Conservation (phyloP, 345 rosid genomes). For the Sonneratia alba region DNA sequence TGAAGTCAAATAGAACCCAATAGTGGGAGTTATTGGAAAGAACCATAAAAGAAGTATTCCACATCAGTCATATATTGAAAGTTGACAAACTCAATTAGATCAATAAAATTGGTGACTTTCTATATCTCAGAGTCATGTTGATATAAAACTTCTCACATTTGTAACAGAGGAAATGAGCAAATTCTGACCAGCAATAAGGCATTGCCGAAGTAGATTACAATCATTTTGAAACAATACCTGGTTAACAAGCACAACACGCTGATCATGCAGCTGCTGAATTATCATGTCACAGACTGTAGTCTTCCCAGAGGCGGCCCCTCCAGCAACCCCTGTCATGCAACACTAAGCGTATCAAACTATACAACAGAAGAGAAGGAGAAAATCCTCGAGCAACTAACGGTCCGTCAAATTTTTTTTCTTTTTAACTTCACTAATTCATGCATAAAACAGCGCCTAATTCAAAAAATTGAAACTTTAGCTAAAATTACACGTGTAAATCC, state of each 20-base stretch:
- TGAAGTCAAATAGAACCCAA: too few relatives aligned
- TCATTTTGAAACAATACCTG: slow-evolving; percentile 36
- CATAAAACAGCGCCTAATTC: not conserved
- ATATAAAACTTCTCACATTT: too few relatives aligned
- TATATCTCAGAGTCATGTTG: too few relatives aligned
- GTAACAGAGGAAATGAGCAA: too few relatives aligned
- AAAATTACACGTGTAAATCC: slow-evolving; percentile 5
- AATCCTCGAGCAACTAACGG: not conserved
- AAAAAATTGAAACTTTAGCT: not conserved
- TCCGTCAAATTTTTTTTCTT: not conserved
- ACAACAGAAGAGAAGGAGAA: not conserved
- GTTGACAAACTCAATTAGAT: too few relatives aligned
- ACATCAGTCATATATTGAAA: too few relatives aligned
- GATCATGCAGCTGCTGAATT: slow-evolving; percentile 98
- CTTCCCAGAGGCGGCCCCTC: slow-evolving; percentile 98
- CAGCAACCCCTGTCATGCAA: slow-evolving; percentile 71
- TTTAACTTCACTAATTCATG: not conserved
- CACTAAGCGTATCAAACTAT: not conserved
- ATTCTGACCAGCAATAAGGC: not conserved
- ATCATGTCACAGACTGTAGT: slow-evolving; percentile 99
- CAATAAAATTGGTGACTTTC: too few relatives aligned
- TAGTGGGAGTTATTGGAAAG: too few relatives aligned
- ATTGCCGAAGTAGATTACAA: not conserved
- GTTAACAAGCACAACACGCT: slow-evolving; percentile 92
- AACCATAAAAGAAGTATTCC: too few relatives aligned